phyloP scores from a whole-genome alignment of 1,284 basidiomycete genomes.

The Xerocomus amazonicus region DNA sequence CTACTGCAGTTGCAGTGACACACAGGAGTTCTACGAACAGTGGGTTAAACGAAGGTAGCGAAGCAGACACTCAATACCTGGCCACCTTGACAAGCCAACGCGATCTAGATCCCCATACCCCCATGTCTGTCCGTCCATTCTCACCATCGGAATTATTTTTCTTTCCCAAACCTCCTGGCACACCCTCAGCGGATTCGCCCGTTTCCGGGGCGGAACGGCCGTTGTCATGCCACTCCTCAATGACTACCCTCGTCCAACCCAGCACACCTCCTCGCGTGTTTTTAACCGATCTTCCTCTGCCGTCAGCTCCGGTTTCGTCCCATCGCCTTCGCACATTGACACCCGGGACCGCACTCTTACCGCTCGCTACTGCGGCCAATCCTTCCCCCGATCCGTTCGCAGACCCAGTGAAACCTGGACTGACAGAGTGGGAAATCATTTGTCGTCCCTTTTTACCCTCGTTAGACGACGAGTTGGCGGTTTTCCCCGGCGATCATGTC shows the following conservation, averaged over 20 bases:
- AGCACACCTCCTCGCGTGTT: slow-evolving; percentile 17
- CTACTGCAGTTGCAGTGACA: slow-evolving; percentile 21
- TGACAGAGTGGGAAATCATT: slow-evolving; percentile 43
- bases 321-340: neutral
- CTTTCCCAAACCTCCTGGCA: slow-evolving; percentile 58
- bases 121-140: slow-evolving; percentile 62
- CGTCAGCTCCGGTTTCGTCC: neutral
- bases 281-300: slow-evolving; percentile 10
- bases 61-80: slow-evolving; percentile 39
- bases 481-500: slow-evolving; percentile 49
- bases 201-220: neutral
- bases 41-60: slow-evolving; percentile 32
- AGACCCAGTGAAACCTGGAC: slow-evolving; percentile 33
- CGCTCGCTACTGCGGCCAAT: slow-evolving; percentile 17
- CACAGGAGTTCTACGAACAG: slow-evolving; percentile 39
- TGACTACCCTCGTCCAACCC: slow-evolving; percentile 20
- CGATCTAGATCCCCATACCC: slow-evolving; percentile 33
- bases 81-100: slow-evolving; percentile 25
- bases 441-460: slow-evolving; percentile 55
- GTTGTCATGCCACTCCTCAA: slow-evolving; percentile 17
- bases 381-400: slow-evolving; percentile 40
- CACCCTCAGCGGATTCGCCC: slow-evolving; percentile 12
- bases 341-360: slow-evolving; percentile 2
- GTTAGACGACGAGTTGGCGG: slow-evolving; percentile 56
- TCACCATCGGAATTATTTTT: slow-evolving; percentile 60